Evolutionary conservation across 306 rosid species (phyloP).

Genomic region (Corylus avellana): DNA sequence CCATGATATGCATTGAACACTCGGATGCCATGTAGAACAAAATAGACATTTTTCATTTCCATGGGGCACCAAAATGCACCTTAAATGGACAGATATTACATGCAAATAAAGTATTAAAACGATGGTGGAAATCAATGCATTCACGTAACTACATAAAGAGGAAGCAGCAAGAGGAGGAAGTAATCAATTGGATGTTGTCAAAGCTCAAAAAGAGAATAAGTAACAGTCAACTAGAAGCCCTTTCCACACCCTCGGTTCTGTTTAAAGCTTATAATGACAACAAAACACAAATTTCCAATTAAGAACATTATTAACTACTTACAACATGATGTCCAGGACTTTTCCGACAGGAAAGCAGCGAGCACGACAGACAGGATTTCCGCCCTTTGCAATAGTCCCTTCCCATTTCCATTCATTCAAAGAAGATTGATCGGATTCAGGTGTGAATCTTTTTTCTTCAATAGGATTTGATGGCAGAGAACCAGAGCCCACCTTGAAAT

Average conservation of each 20-base stretch:
- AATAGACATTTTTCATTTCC: conserved; percentile 1
- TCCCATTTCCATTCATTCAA: conserved; percentile 93
- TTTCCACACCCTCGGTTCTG: background rate
- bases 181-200: conserved; percentile 2
- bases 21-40: background rate
- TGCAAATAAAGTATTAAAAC: background rate
- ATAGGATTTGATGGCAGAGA: conserved; percentile 46
- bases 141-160: background rate
- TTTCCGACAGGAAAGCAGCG: conserved; percentile 98
- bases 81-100: background rate
- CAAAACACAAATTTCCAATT: background rate
- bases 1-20: conserved; percentile 2
- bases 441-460: conserved; percentile 62
- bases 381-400: conserved; percentile 98
- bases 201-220: conserved; percentile 1
- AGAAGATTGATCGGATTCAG: conserved; percentile 66
- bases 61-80: background rate
- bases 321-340: conserved; percentile 74
- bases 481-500: conserved; percentile 50
- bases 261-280: background rate
- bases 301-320: conserved; percentile 43
- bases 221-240: background rate
- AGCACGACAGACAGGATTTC: conserved; percentile 93
- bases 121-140: conserved; percentile 3
- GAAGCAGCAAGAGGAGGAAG: conserved; percentile 1